Evolutionary conservation across 305 asterid species (phyloP).

Genomic region (Solanum hybrid): DNA sequence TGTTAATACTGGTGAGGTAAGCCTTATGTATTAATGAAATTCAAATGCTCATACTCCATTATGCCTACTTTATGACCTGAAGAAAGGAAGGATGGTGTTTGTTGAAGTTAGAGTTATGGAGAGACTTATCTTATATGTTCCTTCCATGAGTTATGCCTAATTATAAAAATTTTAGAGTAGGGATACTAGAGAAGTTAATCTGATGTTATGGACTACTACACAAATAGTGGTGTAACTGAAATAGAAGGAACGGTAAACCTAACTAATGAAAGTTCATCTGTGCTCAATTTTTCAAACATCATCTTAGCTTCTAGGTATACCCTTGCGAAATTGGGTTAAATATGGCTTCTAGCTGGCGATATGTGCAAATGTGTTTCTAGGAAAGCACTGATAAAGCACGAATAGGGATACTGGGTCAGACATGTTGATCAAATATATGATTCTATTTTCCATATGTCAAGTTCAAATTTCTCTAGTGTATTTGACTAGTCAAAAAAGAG

Average conservation of each 20-base stretch:
- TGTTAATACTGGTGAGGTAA: slow-evolving; percentile 87
- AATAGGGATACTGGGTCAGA: neutral
- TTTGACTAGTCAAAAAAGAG: neutral
- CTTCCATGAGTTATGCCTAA: neutral
- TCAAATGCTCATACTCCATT: neutral
- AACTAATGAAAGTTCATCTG: neutral
- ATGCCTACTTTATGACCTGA: neutral
- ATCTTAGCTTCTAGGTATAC: neutral
- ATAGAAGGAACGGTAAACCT: neutral
- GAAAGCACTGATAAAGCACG: neutral
- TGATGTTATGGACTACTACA: neutral
- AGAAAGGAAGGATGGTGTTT: neutral
- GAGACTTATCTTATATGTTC: neutral
- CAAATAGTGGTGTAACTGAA: neutral
- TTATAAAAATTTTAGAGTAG: neutral
- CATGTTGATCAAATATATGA: neutral
- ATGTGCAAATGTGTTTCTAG: neutral
- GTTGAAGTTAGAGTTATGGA: neutral
- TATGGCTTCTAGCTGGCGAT: neutral
- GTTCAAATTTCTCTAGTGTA: neutral
- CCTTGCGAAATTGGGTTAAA: neutral
- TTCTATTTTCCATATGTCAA: neutral
- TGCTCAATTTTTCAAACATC: neutral
- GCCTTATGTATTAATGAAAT: slow-evolving; percentile 1
- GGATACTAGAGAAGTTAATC: neutral